Base-by-base conservation (phyloP, 129 eudicot species). In the Flaveria brownii region DNA sequence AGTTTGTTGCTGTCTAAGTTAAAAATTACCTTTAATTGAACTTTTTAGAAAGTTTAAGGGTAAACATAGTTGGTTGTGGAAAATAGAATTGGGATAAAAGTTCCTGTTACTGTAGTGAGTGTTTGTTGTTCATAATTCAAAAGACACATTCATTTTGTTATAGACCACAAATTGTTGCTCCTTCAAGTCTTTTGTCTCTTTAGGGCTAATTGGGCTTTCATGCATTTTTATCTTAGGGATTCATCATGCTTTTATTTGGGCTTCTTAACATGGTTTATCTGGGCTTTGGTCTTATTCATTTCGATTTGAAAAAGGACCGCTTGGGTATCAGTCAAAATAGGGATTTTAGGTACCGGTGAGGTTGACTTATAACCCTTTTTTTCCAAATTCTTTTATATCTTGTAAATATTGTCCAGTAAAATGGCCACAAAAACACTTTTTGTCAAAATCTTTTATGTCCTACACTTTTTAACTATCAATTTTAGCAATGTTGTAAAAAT, bases 161-260 rank as follows among this genome's bases (percentile, higher is more conserved):
- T 52, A 28, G 39, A 16, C 46, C 42, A 41, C 22, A n/a, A 2
- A 18, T 55, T 51, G 28, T 17, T 30, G 60, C 20, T 45, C 63
- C 50, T 25, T 75, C 61, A 43, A 23, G 45, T 52, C 5, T 41
- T 41, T 56, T 67, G 15, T 9, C 81, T 14, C 56, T 67, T 77
- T 26, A 67, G 13, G 55, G 46, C 57, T 77, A 54, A 20, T 77
- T 77, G 66, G 75, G 56, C 75, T 26, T 42, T 67, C 20, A 77
- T 41, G 42, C 39, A 39, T 67, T 17, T 56, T 4, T 36, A 17
- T 12, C 13, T 76, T 64, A 42, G 39, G 45, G 28, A 51, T 41
- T 77, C 17, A 67, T 16, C 55, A 18, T 51, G 68, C 22, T 36
- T 20, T 72, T 56, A 56, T 28, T 46, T 56, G 76, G 61, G 81